Evolutionary conservation across 306 rosid species (phyloP).

Genomic region (Sicyos edulis): DNA sequence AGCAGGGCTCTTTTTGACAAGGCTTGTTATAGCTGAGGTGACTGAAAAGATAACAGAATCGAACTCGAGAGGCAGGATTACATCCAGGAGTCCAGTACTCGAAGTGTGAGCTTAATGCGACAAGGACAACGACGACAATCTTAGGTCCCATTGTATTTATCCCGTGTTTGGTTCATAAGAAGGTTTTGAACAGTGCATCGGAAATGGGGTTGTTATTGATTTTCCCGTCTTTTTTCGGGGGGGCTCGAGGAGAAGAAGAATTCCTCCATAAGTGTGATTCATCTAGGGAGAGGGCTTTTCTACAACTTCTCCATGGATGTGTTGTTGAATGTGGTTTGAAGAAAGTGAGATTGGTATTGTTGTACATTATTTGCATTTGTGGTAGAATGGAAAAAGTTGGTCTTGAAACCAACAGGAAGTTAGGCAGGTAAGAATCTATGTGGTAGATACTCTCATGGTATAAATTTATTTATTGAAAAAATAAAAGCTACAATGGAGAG

Average conservation of each 20-base stretch:
- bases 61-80: slow-evolving; percentile 33
- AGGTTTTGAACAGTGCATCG: neutral
- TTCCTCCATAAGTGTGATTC: neutral
- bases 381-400: neutral
- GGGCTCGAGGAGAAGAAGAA: neutral
- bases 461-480: slow-evolving; percentile 4
- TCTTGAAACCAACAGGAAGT: neutral
- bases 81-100: slow-evolving; percentile 24
- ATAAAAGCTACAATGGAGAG: neutral
- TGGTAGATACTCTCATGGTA: neutral
- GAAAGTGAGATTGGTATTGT: neutral
- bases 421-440: neutral
- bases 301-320: slow-evolving; percentile 5
- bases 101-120: slow-evolving; percentile 32
- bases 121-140: neutral
- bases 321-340: slow-evolving; percentile 15
- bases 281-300: slow-evolving; percentile 12
- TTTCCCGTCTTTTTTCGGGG: neutral
- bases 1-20: slow-evolving; percentile 83
- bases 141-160: slow-evolving; percentile 15
- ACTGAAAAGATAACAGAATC: slow-evolving; percentile 60
- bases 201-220: neutral
- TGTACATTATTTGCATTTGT: slow-evolving; percentile 5
- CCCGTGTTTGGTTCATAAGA: slow-evolving; percentile 8
- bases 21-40: slow-evolving; percentile 77